These are phyloP conservation scores for Fusarium austroafricanum DNA, from an alignment of 2,329 filamentous ascomycete species.

Conservation along the genomic window DNA sequence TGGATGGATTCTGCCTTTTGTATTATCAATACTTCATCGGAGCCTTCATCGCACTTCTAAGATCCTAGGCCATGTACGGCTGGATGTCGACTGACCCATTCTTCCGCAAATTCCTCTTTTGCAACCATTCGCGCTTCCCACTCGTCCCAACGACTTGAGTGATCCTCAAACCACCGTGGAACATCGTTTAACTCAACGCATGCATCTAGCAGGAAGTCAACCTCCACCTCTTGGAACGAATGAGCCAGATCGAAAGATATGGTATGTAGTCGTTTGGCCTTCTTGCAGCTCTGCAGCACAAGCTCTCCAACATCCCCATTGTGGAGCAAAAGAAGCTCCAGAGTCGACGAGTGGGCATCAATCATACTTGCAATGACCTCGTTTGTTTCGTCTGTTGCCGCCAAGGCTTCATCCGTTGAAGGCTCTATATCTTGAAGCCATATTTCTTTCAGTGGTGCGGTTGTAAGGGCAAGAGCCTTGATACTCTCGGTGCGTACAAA, in stretches of 20 bases:
- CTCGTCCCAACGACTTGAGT: background rate
- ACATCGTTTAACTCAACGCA: background rate
- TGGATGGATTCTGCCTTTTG: background rate
- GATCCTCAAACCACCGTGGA: background rate
- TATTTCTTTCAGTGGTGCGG: background rate
- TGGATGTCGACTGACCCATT: background rate
- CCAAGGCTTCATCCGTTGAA: rapidly evolving
- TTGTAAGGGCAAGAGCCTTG: background rate
- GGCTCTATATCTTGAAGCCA: background rate
- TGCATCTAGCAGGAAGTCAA: background rate
- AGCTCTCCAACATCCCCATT: background rate
- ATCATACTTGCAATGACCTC: background rate
- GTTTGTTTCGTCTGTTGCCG: background rate
- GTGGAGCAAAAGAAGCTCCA: background rate
- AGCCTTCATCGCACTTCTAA: background rate
- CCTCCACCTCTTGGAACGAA: background rate
- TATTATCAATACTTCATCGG: too few relatives aligned
- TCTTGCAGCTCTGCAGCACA: background rate
- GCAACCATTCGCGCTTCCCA: background rate
- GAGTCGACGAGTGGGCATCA: background rate
- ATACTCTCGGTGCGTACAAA: background rate
- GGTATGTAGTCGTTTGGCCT: background rate
- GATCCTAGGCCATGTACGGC: background rate
- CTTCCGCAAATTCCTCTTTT: background rate
- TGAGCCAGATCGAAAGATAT: background rate